A percentile compares a stretch with the other conserved stretches of the same genome.
Conservation (phyloP, 2,329 filamentous ascomycete species). For the Pseudogymnoascus sp. region DNA sequence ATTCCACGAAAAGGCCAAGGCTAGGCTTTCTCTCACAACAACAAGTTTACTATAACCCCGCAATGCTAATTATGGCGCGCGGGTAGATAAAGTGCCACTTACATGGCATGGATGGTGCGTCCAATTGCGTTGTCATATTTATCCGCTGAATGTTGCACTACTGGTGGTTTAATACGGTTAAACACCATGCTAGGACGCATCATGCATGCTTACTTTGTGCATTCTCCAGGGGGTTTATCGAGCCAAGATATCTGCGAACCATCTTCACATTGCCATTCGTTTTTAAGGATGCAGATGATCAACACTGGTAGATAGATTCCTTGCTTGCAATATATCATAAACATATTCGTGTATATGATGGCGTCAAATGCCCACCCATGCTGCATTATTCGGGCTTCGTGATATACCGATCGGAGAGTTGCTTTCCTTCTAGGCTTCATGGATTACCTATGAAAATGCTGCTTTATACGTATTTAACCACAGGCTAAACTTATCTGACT, state of each 20-base stretch:
- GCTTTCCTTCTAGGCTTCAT: background rate
- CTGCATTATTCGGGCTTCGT: background rate
- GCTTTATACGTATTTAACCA: background rate
- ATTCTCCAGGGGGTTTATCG: background rate
- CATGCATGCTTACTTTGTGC: conserved; percentile 3
- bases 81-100: background rate
- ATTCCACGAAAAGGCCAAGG: background rate
- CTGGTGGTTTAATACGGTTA: background rate
- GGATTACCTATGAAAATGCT: background rate
- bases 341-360: background rate
- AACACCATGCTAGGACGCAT: background rate
- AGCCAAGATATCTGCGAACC: background rate
- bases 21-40: background rate
- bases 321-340: background rate
- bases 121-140: background rate
- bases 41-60: background rate
- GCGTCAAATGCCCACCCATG: background rate
- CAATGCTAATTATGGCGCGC: background rate
- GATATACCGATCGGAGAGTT: background rate
- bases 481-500: background rate
- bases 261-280: background rate
- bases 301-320: background rate
- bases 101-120: background rate
- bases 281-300: background rate
- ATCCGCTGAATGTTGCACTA: background rate